Evolutionary conservation across 768 basidiomycete genomes (phyloP), one percentile per base, ranked within the genome.

Genomic region (Podaxis sp.): DNA sequence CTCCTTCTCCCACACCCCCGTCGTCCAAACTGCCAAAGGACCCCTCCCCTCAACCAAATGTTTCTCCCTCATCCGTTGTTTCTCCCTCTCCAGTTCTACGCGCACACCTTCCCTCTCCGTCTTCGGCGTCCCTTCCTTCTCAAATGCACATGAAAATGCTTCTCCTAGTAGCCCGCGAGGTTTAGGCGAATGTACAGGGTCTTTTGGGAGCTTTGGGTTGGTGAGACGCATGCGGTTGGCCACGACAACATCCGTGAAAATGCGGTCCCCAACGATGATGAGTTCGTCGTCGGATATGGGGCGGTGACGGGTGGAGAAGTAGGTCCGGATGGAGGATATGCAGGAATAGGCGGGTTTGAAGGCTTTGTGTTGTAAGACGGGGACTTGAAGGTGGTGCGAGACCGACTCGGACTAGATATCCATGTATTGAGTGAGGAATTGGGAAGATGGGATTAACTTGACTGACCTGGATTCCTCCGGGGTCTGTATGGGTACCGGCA

Each of bases 171-270:
- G 26, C 33, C 51, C 26, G 24, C 51, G 60, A 52, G 30, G 63
- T 56, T 33, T 58, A 22, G 30, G 64, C 30, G 44, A 62, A 38
- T 22, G 57, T 48, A 26, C 33, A 40, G 46, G 64, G 24, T 38
- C 58, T 33, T 33, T 57, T 62, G 28, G 58, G 26, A 28, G 68
- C 28, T 62, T 70, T 1, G 61, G 61, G 33, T 62, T 62, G 26
- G 54, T 62, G 44, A 62, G 61, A 28, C 73, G 73, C 78, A 95
- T 87, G 38, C 93, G 86, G 67, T 91, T 89, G 8, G 93, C 89
- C 74, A 98, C 79, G 57, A 98, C 83, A 17, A 95, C 76, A 72
- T 99, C 96, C 0, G 96, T 99, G 69, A 97, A 90, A 56, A 98
- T 76, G 11, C 96, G 84, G 77, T 99, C 96, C 0, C 96, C 96